Base-by-base conservation (phyloP, 2,329 filamentous ascomycete species). In the Macrophomina tecta region DNA sequence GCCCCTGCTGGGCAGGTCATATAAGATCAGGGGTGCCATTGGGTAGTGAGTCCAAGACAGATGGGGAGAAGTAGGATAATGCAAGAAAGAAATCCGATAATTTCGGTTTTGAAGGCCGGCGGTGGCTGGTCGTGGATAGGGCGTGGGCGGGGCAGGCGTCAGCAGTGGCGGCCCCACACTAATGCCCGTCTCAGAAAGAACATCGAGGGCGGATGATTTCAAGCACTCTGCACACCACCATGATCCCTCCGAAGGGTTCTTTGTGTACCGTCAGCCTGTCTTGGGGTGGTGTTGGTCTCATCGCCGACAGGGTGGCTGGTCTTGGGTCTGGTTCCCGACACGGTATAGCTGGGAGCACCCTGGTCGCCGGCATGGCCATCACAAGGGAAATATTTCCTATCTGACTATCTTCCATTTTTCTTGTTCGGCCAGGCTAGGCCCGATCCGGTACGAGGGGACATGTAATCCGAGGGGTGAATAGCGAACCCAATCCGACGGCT, bases 1-100 rank as follows among this genome's bases (percentile, higher is more conserved):
- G 23, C 79, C 77, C 73, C 81, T 84, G 76, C 82, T 87, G 2
- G 89, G 85, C 2, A 92, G 76, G 74, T 92, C 90, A 70, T 87
- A 90, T 1, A 92, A 75, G 8, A 85, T 78, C 45, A 89, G 79
- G 69, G 82, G 74, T 36, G 74, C 66, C 67, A 78, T 76, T 66
- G 32, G 1, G 14, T 9, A 16, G 23, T 18, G 45, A 12, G 9
- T n/a, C 9, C 7, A 12, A 38, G 58, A 30, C 58, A 38, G 18
- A 2, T 28, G 32, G 18, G 51, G 8, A 36, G n/a, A 18, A 5
- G 12, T 7, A 12, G 32, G 14, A 9, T 28, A 45, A 7, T 9
- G 42, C 18, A 62, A 38, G 8, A 23, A 23, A 23, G 23, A 28
- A 23, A 32, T 30, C 18, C 12, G 11, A 8, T 38, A 12, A 12